phyloP scores from a whole-genome alignment of 2,329 filamentous ascomycete genomes.

The Neophaeococcomyces aloes region DNA sequence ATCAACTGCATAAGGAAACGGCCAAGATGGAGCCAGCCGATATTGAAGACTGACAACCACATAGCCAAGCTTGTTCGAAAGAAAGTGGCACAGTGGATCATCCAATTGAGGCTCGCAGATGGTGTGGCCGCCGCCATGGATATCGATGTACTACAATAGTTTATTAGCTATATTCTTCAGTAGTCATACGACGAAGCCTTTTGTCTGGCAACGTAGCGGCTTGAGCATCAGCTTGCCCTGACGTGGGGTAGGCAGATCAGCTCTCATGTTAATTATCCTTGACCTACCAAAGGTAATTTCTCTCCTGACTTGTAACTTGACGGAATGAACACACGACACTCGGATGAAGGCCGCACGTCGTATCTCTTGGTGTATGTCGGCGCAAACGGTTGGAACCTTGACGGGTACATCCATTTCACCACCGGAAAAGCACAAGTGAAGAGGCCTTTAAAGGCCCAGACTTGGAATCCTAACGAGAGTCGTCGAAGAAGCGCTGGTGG shows the following conservation, averaged over 20 bases:
- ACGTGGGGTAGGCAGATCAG: too few relatives aligned
- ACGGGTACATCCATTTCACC: constrained; percentile 10
- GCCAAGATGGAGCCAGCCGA: constrained; percentile 35
- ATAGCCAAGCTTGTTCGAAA: constrained; percentile 32
- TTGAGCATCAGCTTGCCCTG: too few relatives aligned
- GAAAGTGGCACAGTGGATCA: constrained; percentile 38
- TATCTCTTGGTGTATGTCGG: constrained; percentile 23
- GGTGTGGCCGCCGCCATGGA: constrained; percentile 45
- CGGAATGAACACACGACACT: constrained; percentile 33
- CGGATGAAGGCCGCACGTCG: constrained; percentile 21
- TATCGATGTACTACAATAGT: constrained; percentile 30
- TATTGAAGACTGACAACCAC: constrained; percentile 43
- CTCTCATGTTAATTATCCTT: constrained; percentile 1
- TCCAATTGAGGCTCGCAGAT: constrained; percentile 36
- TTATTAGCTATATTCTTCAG: too few relatives aligned
- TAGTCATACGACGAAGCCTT: too few relatives aligned
- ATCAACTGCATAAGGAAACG: constrained; percentile 37
- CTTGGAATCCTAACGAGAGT: neutral
- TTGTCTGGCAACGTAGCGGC: too few relatives aligned
- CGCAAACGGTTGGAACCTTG: constrained; percentile 5
- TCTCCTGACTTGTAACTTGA: constrained; percentile 19
- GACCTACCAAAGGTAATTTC: constrained; percentile 7
- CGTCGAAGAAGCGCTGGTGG: neutral
- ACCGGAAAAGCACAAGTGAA: neutral
- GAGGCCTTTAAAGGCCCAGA: neutral